Evolutionary conservation across 768 basidiomycete genomes (phyloP).

Genomic region (Naganishia antarctica): DNA sequence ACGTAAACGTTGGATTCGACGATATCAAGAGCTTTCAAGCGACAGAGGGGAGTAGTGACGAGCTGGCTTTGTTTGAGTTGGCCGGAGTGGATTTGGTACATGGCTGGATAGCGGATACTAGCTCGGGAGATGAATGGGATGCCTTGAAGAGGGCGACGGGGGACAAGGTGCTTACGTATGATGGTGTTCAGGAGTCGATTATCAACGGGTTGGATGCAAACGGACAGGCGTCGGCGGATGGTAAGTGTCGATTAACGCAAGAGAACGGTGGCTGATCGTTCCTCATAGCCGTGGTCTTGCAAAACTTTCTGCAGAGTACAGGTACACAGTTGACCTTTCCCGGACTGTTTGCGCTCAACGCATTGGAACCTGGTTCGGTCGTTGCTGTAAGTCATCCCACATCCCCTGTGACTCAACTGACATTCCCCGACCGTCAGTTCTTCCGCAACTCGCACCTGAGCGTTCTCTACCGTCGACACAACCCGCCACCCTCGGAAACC

Average conservation of each 20-base stretch:
- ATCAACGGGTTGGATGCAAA: constrained; percentile 66
- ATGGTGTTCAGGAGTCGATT: constrained; percentile 66
- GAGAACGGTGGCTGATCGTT: neutral
- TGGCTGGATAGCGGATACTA: constrained; percentile 61
- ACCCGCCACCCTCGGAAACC: neutral
- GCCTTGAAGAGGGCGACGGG: constrained; percentile 25
- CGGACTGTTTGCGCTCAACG: constrained; percentile 69
- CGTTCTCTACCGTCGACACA: constrained; percentile 61
- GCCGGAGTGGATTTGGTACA: constrained; percentile 76
- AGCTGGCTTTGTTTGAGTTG: constrained; percentile 77
- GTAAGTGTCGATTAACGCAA: constrained; percentile 39
- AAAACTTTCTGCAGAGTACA: constrained; percentile 57
- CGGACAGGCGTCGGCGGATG: constrained; percentile 37
- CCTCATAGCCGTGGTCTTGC: constrained; percentile 8
- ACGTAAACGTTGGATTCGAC: constrained; percentile 79
- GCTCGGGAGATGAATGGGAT: constrained; percentile 35
- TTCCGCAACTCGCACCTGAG: constrained; percentile 87
- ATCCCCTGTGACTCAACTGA: neutral
- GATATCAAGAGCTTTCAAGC: constrained; percentile 63
- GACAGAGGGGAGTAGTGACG: constrained; percentile 58
- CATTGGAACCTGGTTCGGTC: constrained; percentile 56
- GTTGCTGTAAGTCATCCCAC: constrained; percentile 54
- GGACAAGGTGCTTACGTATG: constrained; percentile 52
- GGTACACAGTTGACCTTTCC: constrained; percentile 82
- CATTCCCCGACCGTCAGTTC: constrained; percentile 51